Evolutionary conservation across 2,329 filamentous ascomycete genomes (phyloP).

Genomic region (Colletotrichum nymphaeae): DNA sequence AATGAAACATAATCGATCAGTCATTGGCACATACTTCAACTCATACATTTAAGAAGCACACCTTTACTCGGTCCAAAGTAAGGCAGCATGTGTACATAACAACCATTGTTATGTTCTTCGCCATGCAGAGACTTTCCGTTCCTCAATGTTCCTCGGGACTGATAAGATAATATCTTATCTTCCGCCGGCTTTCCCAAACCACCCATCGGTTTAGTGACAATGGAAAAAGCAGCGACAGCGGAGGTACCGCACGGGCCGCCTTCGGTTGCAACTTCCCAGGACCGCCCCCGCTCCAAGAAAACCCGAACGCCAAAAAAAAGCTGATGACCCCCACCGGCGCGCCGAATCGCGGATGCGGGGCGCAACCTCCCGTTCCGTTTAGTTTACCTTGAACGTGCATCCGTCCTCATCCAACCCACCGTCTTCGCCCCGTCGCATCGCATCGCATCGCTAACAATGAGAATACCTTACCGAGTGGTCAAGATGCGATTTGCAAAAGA

Average conservation of each 20-base stretch:
- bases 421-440: conserved; percentile 7
- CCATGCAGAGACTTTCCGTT: too few relatives aligned
- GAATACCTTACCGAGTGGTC: not conserved
- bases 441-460: conserved; percentile 1
- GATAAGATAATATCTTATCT: too few relatives aligned
- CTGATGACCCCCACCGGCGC: not conserved
- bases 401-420: not conserved
- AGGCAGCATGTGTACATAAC: not conserved
- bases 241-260: not conserved
- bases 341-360: conserved; percentile 28
- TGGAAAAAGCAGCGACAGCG: conserved; percentile 12
- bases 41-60: too few relatives aligned
- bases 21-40: not conserved
- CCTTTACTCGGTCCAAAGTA: not conserved
- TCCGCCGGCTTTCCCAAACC: not conserved
- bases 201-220: not conserved
- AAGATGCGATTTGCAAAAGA: not conserved
- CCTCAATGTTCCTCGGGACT: too few relatives aligned
- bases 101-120: not conserved
- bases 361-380: conserved; percentile 9
- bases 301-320: not conserved
- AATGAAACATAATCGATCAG: not conserved
- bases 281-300: not conserved
- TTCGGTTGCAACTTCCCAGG: not conserved
- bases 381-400: not conserved